Conservation (phyloP, 352 stramenopile species). For the Thraustotheca clavata region DNA sequence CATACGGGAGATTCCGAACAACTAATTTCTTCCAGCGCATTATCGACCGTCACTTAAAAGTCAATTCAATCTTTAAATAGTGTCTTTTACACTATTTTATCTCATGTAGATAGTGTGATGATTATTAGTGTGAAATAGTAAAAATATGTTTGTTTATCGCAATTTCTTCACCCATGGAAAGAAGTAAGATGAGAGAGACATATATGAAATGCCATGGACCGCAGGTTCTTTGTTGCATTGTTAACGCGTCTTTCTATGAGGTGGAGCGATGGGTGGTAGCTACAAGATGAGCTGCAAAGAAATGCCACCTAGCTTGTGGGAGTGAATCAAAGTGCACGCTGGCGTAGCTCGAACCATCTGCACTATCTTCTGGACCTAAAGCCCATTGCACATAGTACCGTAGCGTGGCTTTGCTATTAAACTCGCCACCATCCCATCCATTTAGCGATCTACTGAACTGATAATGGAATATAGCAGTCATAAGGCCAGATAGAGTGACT, state of each 20-base stretch:
- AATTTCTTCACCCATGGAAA: background rate
- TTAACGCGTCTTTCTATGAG: background rate
- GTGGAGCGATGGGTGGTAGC: too few relatives aligned
- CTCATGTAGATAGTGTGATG: background rate
- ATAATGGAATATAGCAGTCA: too few relatives aligned
- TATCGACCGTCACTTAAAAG: background rate
- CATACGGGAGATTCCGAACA: slow-evolving; percentile 14
- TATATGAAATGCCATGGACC: too few relatives aligned
- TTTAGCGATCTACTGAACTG: too few relatives aligned
- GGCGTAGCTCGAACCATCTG: too few relatives aligned
- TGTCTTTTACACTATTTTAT: background rate
- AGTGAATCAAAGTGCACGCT: too few relatives aligned
- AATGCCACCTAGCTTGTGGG: too few relatives aligned
- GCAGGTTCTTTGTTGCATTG: background rate
- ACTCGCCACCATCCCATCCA: too few relatives aligned
- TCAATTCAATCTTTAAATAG: background rate
- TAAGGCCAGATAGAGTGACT: too few relatives aligned
- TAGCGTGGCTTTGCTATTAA: too few relatives aligned
- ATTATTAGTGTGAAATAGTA: background rate
- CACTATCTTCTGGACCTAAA: too few relatives aligned
- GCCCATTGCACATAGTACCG: too few relatives aligned
- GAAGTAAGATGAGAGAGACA: background rate
- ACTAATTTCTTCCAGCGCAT: slow-evolving; percentile 23
- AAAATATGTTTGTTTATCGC: background rate
- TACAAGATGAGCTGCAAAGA: background rate